Conservation (phyloP, 345 rosid species). For the Citrus inodora region DNA sequence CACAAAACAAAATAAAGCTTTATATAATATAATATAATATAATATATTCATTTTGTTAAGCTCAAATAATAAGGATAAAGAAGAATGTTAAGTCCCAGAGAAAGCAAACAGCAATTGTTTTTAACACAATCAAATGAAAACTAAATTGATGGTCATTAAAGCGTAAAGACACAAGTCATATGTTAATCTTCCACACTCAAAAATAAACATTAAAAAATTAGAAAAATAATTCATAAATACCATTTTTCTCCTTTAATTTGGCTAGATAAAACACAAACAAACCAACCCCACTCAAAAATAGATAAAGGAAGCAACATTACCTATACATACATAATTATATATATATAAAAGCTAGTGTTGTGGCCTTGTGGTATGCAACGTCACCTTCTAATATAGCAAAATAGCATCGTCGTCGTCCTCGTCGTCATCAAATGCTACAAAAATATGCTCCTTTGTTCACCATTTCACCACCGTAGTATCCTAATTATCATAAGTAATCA, state of each 20-base stretch:
- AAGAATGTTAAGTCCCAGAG: neutral
- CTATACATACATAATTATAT: neutral
- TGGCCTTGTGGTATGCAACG: slow-evolving; percentile 1
- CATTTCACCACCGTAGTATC: neutral
- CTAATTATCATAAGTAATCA: slow-evolving; percentile 11
- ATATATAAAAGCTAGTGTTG: slow-evolving; percentile 1
- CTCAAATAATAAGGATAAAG: too few relatives aligned
- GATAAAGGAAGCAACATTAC: neutral
- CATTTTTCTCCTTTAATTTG: neutral
- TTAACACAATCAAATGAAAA: neutral
- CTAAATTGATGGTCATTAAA: neutral
- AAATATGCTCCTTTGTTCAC: neutral
- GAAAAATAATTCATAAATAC: neutral
- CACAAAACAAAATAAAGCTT: too few relatives aligned
- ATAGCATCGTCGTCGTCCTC: neutral
- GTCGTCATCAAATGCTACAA: slow-evolving; percentile 9
- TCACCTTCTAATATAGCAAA: slow-evolving; percentile 3
- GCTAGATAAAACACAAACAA: slow-evolving; percentile 7
- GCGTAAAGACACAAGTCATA: neutral
- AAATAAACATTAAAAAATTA: too few relatives aligned
- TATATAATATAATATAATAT: too few relatives aligned
- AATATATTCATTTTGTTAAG: too few relatives aligned
- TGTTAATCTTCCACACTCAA: neutral
- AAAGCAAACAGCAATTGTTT: neutral
- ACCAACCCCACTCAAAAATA: slow-evolving; percentile 2